A percentile compares a stretch with the other conserved stretches of the same genome.
Evolutionary conservation across 805 yeast genomes (phyloP).

Genomic region (Teunomyces pallodes): DNA sequence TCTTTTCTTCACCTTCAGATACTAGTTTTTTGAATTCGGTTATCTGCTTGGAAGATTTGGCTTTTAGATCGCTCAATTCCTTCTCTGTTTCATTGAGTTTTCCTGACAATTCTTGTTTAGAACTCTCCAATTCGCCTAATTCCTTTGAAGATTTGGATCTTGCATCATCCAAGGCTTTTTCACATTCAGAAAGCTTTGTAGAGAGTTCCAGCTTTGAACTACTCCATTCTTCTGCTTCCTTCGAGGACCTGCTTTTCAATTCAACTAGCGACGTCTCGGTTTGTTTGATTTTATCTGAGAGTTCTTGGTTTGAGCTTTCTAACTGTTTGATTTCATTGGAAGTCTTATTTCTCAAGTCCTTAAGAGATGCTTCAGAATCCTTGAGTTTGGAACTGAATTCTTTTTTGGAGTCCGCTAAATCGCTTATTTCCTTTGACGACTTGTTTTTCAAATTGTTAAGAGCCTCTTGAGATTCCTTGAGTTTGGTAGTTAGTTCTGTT

Average conservation of each 20-base stretch:
- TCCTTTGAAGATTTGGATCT: background rate
- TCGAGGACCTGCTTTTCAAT: background rate
- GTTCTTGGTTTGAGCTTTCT: background rate
- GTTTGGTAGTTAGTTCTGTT: background rate
- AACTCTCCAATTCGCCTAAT: background rate
- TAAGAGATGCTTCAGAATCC: background rate
- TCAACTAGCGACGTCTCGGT: background rate
- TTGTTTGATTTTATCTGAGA: background rate
- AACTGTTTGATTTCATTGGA: background rate
- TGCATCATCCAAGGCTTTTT: background rate
- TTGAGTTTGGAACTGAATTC: background rate
- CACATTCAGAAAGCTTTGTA: background rate
- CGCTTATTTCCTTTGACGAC: background rate
- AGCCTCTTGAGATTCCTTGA: background rate
- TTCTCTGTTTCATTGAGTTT: background rate
- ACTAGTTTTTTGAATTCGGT: background rate
- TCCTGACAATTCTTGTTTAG: background rate
- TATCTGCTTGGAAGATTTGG: conserved; percentile 8
- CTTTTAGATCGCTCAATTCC: background rate
- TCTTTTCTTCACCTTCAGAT: conserved; percentile 23
- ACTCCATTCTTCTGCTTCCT: background rate
- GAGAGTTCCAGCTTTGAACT: background rate
- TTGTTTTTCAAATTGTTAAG: background rate
- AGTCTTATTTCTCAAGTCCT: background rate
- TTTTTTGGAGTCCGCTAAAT: background rate